These are phyloP conservation scores for Pogostemon cablin DNA, from an alignment of 257 asterid genomes.

Conservation along the genomic window DNA sequence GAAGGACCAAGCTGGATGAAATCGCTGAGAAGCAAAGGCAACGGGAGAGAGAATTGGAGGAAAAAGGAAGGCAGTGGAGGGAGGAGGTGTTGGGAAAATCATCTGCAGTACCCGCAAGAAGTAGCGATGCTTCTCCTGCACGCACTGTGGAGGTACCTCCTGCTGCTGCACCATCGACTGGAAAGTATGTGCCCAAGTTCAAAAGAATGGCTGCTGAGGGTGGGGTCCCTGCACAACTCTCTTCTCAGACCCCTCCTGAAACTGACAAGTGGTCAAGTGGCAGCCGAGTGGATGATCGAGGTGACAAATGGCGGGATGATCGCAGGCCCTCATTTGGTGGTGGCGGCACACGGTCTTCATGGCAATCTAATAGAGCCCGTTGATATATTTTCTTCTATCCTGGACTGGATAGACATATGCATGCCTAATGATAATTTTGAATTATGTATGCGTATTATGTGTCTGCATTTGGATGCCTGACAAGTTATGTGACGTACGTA, in stretches of 20 bases:
- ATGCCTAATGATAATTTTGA: too few species aligned
- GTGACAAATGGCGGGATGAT: conserved; percentile 29
- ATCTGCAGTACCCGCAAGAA: background rate
- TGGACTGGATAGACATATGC: too few species aligned
- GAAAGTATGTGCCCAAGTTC: conserved; percentile 25
- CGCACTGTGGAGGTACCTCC: background rate
- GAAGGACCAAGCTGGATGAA: conserved; percentile 35
- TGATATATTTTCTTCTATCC: background rate
- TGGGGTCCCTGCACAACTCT: background rate
- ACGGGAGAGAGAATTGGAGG: conserved; percentile 35
- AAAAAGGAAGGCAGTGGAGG: conserved; percentile 31
- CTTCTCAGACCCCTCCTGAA: conserved; percentile 1
- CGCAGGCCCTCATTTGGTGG: conserved; percentile 3
- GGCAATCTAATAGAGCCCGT: conserved; percentile 25
- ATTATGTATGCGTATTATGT: too few species aligned
- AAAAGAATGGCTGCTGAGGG: conserved; percentile 26
- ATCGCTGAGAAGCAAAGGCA: conserved; percentile 37
- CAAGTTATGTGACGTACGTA: too few species aligned
- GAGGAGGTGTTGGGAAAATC: conserved; percentile 31
- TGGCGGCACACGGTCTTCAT: conserved; percentile 14
- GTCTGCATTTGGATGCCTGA: too few species aligned
- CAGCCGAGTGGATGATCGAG: conserved; percentile 4
- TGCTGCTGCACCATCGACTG: conserved; percentile 17
- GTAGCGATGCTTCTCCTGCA: background rate
- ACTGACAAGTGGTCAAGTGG: conserved; percentile 27